Evolutionary conservation across 2,329 filamentous ascomycete species (phyloP).

Genomic region (Tolypocladium tundrense): DNA sequence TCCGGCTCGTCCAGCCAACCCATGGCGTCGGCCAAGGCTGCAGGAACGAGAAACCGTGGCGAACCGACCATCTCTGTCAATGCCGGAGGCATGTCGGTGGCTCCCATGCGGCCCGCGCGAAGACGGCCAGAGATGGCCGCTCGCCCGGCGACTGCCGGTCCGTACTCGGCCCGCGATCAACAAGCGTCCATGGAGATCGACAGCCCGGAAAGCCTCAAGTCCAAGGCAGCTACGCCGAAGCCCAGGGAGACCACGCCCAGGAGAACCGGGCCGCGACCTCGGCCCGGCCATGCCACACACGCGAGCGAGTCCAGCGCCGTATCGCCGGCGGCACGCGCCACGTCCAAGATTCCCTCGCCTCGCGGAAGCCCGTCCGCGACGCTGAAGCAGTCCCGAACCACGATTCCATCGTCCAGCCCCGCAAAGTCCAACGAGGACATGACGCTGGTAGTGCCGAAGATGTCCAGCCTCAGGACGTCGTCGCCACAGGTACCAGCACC

Average conservation of each 20-base stretch:
- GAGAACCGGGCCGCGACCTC: constrained; percentile 33
- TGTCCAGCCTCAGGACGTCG: constrained; percentile 26
- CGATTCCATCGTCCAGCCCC: constrained; percentile 28
- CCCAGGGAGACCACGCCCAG: constrained; percentile 42
- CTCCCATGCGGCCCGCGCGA: constrained; percentile 51
- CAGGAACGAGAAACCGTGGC: constrained; percentile 27
- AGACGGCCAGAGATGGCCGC: constrained; percentile 47
- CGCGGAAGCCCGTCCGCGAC: constrained; percentile 28
- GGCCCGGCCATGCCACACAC: constrained; percentile 37
- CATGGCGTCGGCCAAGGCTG: constrained; percentile 18
- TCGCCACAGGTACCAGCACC: constrained; percentile 14
- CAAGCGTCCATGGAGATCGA: constrained; percentile 17
- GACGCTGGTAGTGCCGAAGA: constrained; percentile 39
- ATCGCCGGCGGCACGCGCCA: constrained; percentile 28
- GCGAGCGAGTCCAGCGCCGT: constrained; percentile 40
- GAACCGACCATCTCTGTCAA: constrained; percentile 34
- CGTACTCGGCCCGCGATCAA: constrained; percentile 52
- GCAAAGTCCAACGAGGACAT: constrained; percentile 41
- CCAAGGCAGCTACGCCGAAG: constrained; percentile 39
- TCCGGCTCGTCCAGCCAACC: constrained; percentile 24
- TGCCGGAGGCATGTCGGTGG: constrained; percentile 50
- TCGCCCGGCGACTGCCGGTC: constrained; percentile 54
- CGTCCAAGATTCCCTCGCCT: constrained; percentile 28
- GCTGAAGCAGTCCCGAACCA: constrained; percentile 22
- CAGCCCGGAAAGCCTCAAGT: constrained; percentile 36